Percentiles rank a stretch among this genome's conserved stretches.
Conservation (phyloP, 2,329 filamentous ascomycete genomes). For the Scedosporium dehoogii region DNA sequence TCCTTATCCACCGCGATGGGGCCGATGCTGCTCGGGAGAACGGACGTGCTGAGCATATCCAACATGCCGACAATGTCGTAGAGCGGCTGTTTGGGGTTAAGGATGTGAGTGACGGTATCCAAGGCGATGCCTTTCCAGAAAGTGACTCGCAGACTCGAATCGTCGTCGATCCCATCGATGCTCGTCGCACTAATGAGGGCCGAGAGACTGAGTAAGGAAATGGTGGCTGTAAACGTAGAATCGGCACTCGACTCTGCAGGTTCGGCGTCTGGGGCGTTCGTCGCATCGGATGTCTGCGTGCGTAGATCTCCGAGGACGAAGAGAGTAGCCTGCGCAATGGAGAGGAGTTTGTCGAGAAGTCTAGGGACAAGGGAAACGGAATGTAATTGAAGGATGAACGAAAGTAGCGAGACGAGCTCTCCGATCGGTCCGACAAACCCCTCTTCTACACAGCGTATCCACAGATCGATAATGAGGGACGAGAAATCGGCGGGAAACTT, state of each 20-base stretch:
- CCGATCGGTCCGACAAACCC: conserved; percentile 52
- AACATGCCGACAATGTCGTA: conserved; percentile 55
- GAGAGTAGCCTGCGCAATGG: conserved; percentile 47
- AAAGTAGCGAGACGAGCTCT: conserved; percentile 54
- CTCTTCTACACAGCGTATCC: conserved; percentile 58
- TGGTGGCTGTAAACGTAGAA: conserved; percentile 4
- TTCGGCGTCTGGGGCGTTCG: neutral
- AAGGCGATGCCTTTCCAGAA: conserved; percentile 63
- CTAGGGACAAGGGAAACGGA: conserved; percentile 47
- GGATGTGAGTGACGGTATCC: conserved; percentile 56
- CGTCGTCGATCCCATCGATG: conserved; percentile 13
- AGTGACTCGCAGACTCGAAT: conserved; percentile 17
- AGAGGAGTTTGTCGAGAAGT: conserved; percentile 47
- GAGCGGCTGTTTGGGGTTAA: conserved; percentile 56
- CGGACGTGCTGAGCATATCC: conserved; percentile 56
- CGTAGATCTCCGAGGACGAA: conserved; percentile 48
- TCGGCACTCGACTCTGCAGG: neutral
- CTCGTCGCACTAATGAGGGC: neutral
- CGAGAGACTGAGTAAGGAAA: conserved; percentile 4
- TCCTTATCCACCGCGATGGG: conserved; percentile 43
- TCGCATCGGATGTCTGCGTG: conserved; percentile 11
- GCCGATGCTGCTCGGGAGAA: conserved; percentile 54
- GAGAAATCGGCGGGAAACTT: conserved; percentile 56
- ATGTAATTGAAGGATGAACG: conserved; percentile 54
- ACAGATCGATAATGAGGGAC: conserved; percentile 53